Evolutionary conservation across 192 early-diverging fungal species (phyloP).

Genomic region (Lobosporangium transversale): DNA sequence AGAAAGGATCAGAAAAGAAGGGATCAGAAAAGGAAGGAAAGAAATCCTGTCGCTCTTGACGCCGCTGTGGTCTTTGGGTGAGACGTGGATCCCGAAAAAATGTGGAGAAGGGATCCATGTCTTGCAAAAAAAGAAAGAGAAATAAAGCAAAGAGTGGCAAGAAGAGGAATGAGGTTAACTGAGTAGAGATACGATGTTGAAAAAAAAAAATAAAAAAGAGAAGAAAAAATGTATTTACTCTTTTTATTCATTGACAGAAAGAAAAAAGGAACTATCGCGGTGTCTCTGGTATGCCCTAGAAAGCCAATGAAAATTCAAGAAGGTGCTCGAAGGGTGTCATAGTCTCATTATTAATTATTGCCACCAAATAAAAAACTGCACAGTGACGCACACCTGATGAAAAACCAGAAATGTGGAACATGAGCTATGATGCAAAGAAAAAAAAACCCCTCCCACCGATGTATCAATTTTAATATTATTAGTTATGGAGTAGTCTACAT

Average conservation of each 20-base stretch:
- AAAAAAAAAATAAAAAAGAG: neutral
- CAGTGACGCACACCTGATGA: too few relatives aligned
- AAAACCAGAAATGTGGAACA: too few relatives aligned
- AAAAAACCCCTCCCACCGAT: too few relatives aligned
- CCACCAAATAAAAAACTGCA: too few relatives aligned
- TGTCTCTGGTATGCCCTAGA: neutral
- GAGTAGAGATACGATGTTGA: neutral
- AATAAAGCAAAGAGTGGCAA: neutral
- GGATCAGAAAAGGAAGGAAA: slow-evolving; percentile 39
- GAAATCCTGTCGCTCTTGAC: slow-evolving; percentile 23
- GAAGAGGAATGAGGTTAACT: neutral
- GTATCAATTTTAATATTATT: too few relatives aligned
- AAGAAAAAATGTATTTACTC: too few relatives aligned
- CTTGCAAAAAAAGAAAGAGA: neutral
- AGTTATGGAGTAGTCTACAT: too few relatives aligned
- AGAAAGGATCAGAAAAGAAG: slow-evolving; percentile 17
- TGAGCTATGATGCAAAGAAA: too few relatives aligned
- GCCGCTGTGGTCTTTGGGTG: neutral
- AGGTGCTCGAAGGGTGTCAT: neutral
- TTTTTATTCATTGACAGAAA: neutral
- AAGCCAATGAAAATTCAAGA: slow-evolving; percentile 5
- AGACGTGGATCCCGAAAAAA: slow-evolving; percentile 22
- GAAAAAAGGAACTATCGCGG: neutral
- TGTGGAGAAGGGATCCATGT: slow-evolving; percentile 6
- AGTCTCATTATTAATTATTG: too few relatives aligned